Evolutionary conservation across 2,329 filamentous ascomycete species (phyloP), one percentile per base, ranked within the genome.

Genomic region (Sclerotiophoma versabilis): DNA sequence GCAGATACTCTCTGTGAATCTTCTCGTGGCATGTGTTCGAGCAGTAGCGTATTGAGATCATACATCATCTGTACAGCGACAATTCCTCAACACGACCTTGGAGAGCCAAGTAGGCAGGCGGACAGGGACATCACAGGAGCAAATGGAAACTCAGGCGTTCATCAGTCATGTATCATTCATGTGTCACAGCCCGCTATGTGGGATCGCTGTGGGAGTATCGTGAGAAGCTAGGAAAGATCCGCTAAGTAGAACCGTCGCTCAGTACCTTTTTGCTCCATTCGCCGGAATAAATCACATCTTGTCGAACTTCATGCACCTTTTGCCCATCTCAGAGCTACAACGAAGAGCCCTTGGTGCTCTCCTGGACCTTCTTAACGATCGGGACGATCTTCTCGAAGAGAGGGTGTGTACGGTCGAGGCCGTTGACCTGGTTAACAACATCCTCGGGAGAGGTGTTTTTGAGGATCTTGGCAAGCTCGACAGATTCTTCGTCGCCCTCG

Each of bases 401-500:
- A 71, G 91, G 89, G 73, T 98, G 91, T 20, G 76, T 80, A 55
- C 86, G 79, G 67, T 92, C 86, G 51, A 99, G 82, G 33, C 92
- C 92, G 64, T 91, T 96, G 60, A 99, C 84, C 76, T 93, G 85
- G 73, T 82, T 80, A 38, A 93, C 91, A 8, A 93, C 90, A 1
- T 89, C 87, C 65, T 90, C 87, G 12, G 93, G 81, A 2, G 82
- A 81, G 70, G 89, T 84, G 59, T 87, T 83, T 57, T 89, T 86
- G 80, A 99, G 89, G 72, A 96, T 92, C 80, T 90, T 87, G 69
- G 91, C 91, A 10, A 99, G 84, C 77, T 96, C 88, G 63, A 80
- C 82, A 60, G 90, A 96, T 84, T 98, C 95, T 0, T 96, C 91
- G 61, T 99, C 95, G 11, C 87, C 92, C 66, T 93, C 86, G 50